These are phyloP conservation scores for Chamaecyparis obtusa DNA, from an alignment of 75 land plant species.

Conservation along the genomic window DNA sequence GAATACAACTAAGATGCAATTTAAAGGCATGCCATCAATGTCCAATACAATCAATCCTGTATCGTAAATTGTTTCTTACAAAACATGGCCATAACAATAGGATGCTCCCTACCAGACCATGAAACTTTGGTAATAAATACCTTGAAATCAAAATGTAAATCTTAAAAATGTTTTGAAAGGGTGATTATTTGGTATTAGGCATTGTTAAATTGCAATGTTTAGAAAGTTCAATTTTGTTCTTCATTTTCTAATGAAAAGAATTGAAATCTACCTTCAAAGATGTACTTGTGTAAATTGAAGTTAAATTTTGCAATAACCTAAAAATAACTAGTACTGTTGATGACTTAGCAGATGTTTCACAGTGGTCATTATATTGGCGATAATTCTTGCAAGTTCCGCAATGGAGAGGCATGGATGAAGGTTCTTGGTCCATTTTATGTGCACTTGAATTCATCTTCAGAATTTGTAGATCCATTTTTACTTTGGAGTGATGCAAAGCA, in stretches of 20 bases:
- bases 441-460: slow-evolving; percentile 50
- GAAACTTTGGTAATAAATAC: background rate
- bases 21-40: too few relatives aligned
- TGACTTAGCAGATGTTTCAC: slow-evolving; percentile 50
- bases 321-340: background rate
- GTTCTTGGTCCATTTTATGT: slow-evolving; percentile 74
- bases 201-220: background rate
- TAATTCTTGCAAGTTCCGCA: slow-evolving; percentile 41
- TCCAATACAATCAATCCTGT: too few relatives aligned
- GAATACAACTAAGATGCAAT: too few relatives aligned
- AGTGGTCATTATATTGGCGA: slow-evolving; percentile 71
- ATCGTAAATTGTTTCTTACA: too few relatives aligned
- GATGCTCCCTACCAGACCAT: background rate
- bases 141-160: background rate
- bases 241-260: background rate
- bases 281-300: background rate
- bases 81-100: background rate
- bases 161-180: background rate
- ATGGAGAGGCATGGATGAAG: slow-evolving; percentile 75
- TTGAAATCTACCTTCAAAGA: background rate
- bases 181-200: background rate
- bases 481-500: slow-evolving; percentile 83
- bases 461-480: slow-evolving; percentile 18
- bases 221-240: background rate
- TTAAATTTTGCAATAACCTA: background rate